A percentile compares a stretch with the other conserved stretches of the same genome.
Evolutionary conservation across 495 filamentous ascomycete genomes (phyloP).

Genomic region (Filosporella fistucella): DNA sequence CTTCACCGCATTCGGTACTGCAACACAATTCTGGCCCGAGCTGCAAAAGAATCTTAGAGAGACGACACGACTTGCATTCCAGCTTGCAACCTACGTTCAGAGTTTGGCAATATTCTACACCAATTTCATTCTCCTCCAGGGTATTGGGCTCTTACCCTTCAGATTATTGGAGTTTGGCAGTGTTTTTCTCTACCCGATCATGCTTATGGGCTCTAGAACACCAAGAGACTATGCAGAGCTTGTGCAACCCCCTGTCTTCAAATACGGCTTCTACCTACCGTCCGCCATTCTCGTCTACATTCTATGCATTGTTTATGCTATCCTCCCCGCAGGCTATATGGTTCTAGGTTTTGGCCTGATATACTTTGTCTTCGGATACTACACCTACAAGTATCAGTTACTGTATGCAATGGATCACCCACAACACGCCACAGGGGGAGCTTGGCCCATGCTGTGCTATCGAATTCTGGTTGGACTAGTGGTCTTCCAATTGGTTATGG

Average conservation of each 20-base stretch:
- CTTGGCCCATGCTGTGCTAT: slow-evolving; percentile 94
- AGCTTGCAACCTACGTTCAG: slow-evolving; percentile 71
- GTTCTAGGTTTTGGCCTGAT: slow-evolving; percentile 78
- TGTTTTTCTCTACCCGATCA: slow-evolving; percentile 79
- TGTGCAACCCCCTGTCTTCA: slow-evolving; percentile 78
- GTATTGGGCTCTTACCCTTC: slow-evolving; percentile 87
- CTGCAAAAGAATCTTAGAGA: slow-evolving; percentile 72
- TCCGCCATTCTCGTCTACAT: slow-evolving; percentile 88
- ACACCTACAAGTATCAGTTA: slow-evolving; percentile 97
- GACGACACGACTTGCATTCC: slow-evolving; percentile 69
- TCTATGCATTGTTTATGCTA: slow-evolving; percentile 91
- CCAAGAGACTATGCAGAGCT: slow-evolving; percentile 89
- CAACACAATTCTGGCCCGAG: slow-evolving; percentile 63
- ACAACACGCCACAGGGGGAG: slow-evolving; percentile 88
- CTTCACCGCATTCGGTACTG: slow-evolving; percentile 87
- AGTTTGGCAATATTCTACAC: slow-evolving; percentile 78
- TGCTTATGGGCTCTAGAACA: slow-evolving; percentile 73
- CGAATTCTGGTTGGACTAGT: slow-evolving; percentile 78
- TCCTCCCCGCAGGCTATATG: slow-evolving; percentile 76
- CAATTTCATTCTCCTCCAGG: slow-evolving; percentile 92
- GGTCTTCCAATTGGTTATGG: slow-evolving; percentile 87
- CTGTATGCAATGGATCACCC: slow-evolving; percentile 98
- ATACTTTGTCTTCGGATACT: slow-evolving; percentile 87
- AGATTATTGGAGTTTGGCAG: slow-evolving; percentile 87
- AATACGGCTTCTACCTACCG: slow-evolving; percentile 93